Base-by-base conservation (phyloP, 768 basidiomycete species). In the Kwoniella newhampshirensis region DNA sequence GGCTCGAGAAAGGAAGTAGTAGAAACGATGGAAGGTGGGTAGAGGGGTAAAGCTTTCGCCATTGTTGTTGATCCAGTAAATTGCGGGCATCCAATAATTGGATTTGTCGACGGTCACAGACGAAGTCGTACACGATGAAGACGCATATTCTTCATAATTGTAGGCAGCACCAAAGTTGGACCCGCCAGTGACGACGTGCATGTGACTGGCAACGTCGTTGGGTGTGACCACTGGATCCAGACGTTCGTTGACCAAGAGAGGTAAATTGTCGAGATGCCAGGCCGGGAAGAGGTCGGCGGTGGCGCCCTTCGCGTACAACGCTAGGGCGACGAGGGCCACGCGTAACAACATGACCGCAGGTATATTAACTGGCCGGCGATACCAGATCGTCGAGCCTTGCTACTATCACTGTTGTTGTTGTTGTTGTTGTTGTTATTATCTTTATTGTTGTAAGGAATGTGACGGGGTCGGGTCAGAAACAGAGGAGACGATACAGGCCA, bases 151-250 rank as follows among this genome's bases (percentile, higher is more conserved):
- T 6, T 49, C 49, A 35, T 37, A 51, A 36, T 48, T 51, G 43
- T 66, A 66, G 18, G 42, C 39, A 2, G 64, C 64, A 1, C 52
- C 51, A 45, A 66, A 62, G 23, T 18, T 27, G 20, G 27, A 43
- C 17, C 53, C 58, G 28, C 60, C 54, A 11, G 36, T 9, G 9
- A 64, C 55, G 15, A 21, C 12, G 41, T 64, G 63, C 51, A 60
- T 56, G 25, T 64, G 63, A 4, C 28, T n/a, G 1, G 49, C 32
- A 12, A 40, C 32, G 15, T 12, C 37, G 44, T 60, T 57, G 27
- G 59, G 59, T 23, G 41, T 36, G 20, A 64, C 59, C 6, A 64
- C 54, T 6, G 63, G 63, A 44, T 66, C 64, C 21, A 66, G 46
- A 17, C 41, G 50, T 36, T 65, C 59, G 21, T 36, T 36, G 17